Evolutionary conservation across 164 flowering plant species (phyloP), one percentile per base, ranked within the genome.

Genomic region (Saururus chinensis): DNA sequence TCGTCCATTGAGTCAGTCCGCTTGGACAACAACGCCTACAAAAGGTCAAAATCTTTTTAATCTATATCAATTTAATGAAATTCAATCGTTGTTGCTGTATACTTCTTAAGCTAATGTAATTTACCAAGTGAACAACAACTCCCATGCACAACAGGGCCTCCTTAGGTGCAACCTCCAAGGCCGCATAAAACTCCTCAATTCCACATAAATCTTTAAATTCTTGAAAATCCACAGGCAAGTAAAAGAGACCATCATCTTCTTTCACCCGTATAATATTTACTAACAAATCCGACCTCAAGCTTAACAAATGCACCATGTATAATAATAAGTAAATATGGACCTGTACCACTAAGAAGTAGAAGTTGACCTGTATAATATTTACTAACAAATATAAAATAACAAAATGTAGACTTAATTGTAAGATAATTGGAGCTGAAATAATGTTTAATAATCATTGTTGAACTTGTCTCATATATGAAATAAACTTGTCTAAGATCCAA

Each of bases 51-150:
- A 23, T 40, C 19, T 5, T 37, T 64, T 41, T 41, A 8, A 3
- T 7, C 49, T 45, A 12, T 17, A 45, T 45, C 17, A 12, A 12
- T 2, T 17, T 3, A 45, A 45, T 45, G 49, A 45, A 45, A 8
- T 12, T 12, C 2, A 12, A 45, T 45, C 49, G 49, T 12, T 12
- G 17, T 12, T 45, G 49, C 17, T 45, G 49, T 12, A 45, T 45
- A 13, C 49, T 17, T 12, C 49, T 17, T 45, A 45, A 45, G 11
- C 17, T 17, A 45, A 17, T 13, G 1, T 2, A 45, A 13, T 60
- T 42, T 77, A 90, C 97, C 96, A 81, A 76, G 77, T 91, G 96
- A 74, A 82, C 74, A 24, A 96, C 92, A 65, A 83, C 89, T 72
- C 92, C 77, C 75, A 87, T 73, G 71, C 97, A 88, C 49, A 72